A percentile compares a stretch with the other conserved stretches of the same genome.
Conservation (phyloP, 2,329 filamentous ascomycete genomes). For the Fusarium foetens region DNA sequence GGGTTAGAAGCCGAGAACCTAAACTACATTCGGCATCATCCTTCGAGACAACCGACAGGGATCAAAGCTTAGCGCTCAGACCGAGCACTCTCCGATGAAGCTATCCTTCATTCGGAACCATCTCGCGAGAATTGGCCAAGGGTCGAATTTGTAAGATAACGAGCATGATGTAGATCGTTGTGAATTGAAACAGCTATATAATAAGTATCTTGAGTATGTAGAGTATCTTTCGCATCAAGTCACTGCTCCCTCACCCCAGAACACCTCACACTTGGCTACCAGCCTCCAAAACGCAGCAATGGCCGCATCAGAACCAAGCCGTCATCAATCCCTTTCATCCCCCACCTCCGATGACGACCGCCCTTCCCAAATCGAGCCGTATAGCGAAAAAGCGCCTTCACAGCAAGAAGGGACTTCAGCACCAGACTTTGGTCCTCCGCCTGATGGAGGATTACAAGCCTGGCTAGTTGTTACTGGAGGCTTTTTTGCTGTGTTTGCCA, state of each 20-base stretch:
- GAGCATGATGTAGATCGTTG: background rate
- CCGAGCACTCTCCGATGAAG: background rate
- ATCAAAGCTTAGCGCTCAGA: too few relatives aligned
- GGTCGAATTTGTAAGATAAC: constrained; percentile 21
- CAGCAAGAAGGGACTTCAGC: background rate
- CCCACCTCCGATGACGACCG: background rate
- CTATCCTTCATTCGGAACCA: background rate
- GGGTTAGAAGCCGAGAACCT: background rate
- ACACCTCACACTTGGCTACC: accelerated
- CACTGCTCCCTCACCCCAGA: accelerated
- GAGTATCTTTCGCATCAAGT: accelerated
- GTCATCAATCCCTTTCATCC: background rate
- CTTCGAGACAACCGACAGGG: background rate
- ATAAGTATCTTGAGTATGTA: background rate
- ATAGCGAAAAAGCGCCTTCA: background rate
- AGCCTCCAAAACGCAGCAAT: background rate
- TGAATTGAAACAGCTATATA: background rate
- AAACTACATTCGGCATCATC: background rate
- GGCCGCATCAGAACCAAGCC: background rate
- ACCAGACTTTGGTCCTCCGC: background rate
- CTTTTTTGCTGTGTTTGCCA: constrained; percentile 9
- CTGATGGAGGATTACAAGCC: constrained; percentile 6
- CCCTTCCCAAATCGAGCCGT: background rate
- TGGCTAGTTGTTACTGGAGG: constrained; percentile 4
- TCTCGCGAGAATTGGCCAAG: background rate